Conservation (phyloP, 441 rosid species). For the Raphanus hybrid region DNA sequence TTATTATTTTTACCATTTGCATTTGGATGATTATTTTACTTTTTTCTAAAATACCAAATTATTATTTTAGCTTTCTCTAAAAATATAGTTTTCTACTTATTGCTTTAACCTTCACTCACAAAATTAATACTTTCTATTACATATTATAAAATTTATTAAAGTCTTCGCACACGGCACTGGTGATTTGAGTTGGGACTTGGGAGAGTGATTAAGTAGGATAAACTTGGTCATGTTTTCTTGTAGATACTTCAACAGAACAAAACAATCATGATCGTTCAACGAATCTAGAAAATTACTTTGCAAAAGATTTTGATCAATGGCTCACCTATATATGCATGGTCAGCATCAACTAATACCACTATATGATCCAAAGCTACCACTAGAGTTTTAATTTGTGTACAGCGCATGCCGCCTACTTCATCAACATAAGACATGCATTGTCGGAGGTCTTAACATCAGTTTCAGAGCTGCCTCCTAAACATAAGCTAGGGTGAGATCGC, state of each 20-base stretch:
- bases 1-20: no score
- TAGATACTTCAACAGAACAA: not conserved
- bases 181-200: no score
- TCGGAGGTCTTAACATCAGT: not conserved
- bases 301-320: not conserved
- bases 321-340: not conserved
- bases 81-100: no score
- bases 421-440: slow-evolving; percentile 15
- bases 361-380: not conserved
- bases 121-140: no score
- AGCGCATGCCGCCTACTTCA: not conserved
- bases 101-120: no score
- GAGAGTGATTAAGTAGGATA: no score
- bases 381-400: not conserved
- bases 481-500: not conserved
- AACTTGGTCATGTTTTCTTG: no score
- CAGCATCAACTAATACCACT: slow-evolving; percentile 5
- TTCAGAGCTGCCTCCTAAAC: not conserved
- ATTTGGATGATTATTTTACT: no score
- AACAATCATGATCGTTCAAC: not conserved
- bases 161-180: no score
- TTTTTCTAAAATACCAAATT: no score
- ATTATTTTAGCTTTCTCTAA: no score
- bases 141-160: no score
- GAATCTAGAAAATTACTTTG: not conserved